Base-by-base conservation (phyloP, 78 protist genomes). In the Cavenderia fasciculata region DNA sequence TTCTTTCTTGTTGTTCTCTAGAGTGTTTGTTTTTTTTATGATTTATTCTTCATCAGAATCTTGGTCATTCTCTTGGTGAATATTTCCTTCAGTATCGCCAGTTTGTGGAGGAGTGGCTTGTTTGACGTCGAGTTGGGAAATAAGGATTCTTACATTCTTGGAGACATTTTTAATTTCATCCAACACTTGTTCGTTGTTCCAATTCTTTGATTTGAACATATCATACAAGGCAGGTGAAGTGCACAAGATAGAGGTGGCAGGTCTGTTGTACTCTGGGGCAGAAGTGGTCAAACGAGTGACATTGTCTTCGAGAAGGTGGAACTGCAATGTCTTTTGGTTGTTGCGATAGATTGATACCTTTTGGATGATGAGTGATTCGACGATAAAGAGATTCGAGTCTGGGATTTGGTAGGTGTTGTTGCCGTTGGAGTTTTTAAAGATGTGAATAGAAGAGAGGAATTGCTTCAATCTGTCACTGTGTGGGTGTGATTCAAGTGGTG, bases 231-330 rank as follows among this genome's bases (percentile, higher is more conserved):
- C 16, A 33, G 78, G 69, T 16, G 90, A 82, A 31, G 90, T 82
- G n/a, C 72, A 56, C 16, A 82, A n/a, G 10, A 82, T 56, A 18
- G 76, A 31, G 21, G 36, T 43, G 8, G 78, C 19, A 27, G 66
- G 27, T 69, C 70, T 65, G 36, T 68, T 82, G 61, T 41, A 57
- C 49, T 82, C 90, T 27, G 61, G 90, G 0, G 69, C 18, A 8
- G 90, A 47, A 8, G 90, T 82, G 7, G 90, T 82, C 69, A 52
- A 36, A 51, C 90, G 61, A 52, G 90, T 82, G 36, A 74, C 65
- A 40, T 38, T 82, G 40, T 82, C 90, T 14, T 68, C 61, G 19
- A 40, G 23, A 0, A 69, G 40, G n/a, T 82, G 76, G 90, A 82
- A 82, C 44, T 82, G 90, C 10, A 82, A 23, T 1, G 69, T 31